These are phyloP conservation scores for Dalechampia spathulata DNA, from an alignment of 441 rosid genomes.

Conservation along the genomic window DNA sequence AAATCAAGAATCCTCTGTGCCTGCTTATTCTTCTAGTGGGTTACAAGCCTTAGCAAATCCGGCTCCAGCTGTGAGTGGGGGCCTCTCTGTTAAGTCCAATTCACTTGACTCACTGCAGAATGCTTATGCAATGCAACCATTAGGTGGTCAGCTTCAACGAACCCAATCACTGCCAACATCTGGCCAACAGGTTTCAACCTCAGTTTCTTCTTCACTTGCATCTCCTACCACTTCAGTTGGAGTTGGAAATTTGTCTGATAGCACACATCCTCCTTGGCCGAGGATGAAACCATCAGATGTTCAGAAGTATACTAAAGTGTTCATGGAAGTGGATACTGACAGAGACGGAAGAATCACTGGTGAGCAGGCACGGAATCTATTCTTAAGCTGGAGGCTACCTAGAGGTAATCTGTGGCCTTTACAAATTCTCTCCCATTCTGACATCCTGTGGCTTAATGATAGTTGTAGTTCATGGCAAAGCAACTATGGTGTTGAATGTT, in stretches of 20 bases:
- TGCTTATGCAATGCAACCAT: slow-evolving; percentile 51
- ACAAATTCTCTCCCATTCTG: not conserved
- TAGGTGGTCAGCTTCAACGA: slow-evolving; percentile 50
- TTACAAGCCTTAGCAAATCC: slow-evolving; percentile 33
- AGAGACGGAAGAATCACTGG: slow-evolving; percentile 94
- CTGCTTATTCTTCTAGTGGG: slow-evolving; percentile 36
- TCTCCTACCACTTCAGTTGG: slow-evolving; percentile 50
- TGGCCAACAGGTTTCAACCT: slow-evolving; percentile 44
- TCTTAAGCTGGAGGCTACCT: slow-evolving; percentile 94
- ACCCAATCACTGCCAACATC: slow-evolving; percentile 40
- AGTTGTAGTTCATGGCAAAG: not conserved
- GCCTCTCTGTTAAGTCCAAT: slow-evolving; percentile 47
- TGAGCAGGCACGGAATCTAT: slow-evolving; percentile 84
- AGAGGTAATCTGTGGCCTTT: slow-evolving; percentile 45
- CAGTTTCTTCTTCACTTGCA: slow-evolving; percentile 37
- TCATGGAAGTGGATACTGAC: slow-evolving; percentile 85
- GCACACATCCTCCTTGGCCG: slow-evolving; percentile 62
- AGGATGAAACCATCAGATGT: slow-evolving; percentile 84
- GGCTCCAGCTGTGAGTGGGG: slow-evolving; percentile 39
- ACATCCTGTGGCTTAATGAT: not conserved
- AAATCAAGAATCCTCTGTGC: slow-evolving; percentile 42
- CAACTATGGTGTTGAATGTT: not conserved
- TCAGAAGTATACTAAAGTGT: slow-evolving; percentile 84
- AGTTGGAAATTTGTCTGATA: slow-evolving; percentile 46
- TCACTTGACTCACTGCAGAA: slow-evolving; percentile 64